Percentiles rank a stretch among this genome's conserved stretches.
Conservation (phyloP, 2,329 filamentous ascomycete species). For the Emergomyces orientalis region DNA sequence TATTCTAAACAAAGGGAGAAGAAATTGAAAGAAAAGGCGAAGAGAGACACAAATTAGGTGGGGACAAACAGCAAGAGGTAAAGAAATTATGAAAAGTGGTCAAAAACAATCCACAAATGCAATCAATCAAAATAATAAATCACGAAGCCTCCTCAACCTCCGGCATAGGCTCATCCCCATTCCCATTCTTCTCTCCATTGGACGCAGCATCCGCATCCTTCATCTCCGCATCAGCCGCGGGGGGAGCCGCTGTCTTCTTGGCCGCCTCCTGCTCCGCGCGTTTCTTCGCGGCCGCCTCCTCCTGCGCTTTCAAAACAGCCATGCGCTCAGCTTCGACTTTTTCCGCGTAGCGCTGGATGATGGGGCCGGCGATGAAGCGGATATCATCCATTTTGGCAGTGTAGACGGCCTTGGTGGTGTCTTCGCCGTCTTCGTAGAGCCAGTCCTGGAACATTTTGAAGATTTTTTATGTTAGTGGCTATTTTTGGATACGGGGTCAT, state of each 20-base stretch:
- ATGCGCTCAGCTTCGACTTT: conserved; percentile 82
- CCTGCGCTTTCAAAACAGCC: conserved; percentile 56
- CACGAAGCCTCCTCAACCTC: conserved; percentile 4
- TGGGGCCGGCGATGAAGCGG: conserved; percentile 77
- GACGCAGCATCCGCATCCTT: conserved; percentile 43
- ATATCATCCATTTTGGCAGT: conserved; percentile 94
- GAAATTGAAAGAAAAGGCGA: not conserved
- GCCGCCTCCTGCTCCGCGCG: conserved; percentile 58
- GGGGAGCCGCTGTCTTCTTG: conserved; percentile 41
- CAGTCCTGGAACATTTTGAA: conserved; percentile 58
- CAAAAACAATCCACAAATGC: not conserved
- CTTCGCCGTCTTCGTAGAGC: conserved; percentile 95
- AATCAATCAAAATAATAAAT: not conserved
- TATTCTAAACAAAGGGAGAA: not conserved
- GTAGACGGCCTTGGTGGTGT: conserved; percentile 88
- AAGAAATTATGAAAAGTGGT: no score
- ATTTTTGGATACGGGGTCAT: not conserved
- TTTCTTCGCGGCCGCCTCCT: conserved; percentile 55
- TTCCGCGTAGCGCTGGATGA: conserved; percentile 90
- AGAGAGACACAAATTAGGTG: not conserved
- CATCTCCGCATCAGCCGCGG: conserved; percentile 47
- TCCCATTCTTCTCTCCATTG: not conserved
- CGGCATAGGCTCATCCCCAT: conserved; percentile 1
- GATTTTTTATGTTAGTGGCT: not conserved
- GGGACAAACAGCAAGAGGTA: not conserved